Base-by-base conservation (phyloP, 2,329 filamentous ascomycete genomes). In the Gnomoniopsis sp. region DNA sequence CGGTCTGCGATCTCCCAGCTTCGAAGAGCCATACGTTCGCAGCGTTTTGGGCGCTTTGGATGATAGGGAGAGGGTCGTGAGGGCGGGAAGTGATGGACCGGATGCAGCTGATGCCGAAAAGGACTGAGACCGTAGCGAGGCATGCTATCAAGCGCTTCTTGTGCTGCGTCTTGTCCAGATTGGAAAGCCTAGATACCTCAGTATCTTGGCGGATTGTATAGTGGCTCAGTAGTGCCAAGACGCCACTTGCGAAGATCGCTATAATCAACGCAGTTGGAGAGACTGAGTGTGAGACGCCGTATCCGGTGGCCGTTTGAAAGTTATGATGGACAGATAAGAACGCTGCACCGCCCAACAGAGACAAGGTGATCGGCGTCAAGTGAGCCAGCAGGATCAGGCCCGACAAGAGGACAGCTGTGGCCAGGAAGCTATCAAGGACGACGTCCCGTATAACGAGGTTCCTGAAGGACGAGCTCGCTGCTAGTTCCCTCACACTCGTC, bases 1-100 rank as follows among this genome's bases (percentile, higher is more conserved):
- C 72, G 1, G 79, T 83, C 53, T 78, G 80, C 43, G 74, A 75
- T 36, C 36, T 21, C 19, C 21, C 21, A 4, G 49, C 34, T 15
- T 22, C 14, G 7, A 22, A n/a, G 6, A 52, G 14, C 49, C 49
- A 52, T 8, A 15, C 15, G 41, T 44, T 38, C 3, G 38, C 44
- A 17, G 51, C 51, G 11, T 15, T 15, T 10, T 30, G 51, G 15
- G 51, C 51, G 11, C 17, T 19, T 21, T 23, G 38, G 17, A 53
- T 22, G 38, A 53, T 15, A 7, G 22, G 23, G 15, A 33, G 15
- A 2, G 12, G 23, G 23, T 46, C 41, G 10, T 41, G 41, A 4
- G 22, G 22, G 1, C 19, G 17, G 11, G 50, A 14, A 8, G 23
- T 12, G 22, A 17, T 15, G 6, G 41, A 17, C 14, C 23, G 38